Base-by-base conservation (phyloP, 2,329 filamentous ascomycete species). In the Colletotrichum noveboracense region DNA sequence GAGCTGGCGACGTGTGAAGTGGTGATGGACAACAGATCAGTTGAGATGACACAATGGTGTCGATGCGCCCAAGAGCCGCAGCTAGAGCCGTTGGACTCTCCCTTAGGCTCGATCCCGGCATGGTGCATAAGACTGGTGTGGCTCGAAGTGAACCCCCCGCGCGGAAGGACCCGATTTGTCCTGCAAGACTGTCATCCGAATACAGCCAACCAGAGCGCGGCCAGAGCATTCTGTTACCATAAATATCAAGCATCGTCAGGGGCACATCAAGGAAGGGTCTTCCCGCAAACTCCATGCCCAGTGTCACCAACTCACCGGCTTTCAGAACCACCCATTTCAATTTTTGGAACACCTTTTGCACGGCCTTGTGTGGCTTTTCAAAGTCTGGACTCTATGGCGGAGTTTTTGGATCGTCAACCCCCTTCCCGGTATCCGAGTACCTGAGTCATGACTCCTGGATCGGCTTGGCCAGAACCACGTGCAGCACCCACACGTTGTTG, bases 91-190 rank as follows among this genome's bases (percentile, higher is more conserved):
- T 52, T 21, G 2, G 30, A 26, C 36, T 26, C 28, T 30, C 71
- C 55, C 36, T 62, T 34, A 34, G 28, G 43, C 38, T 64, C 64
- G 60, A 65, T 66, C 48, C 70, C 56, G 71, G 66, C 32, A 74
- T 73, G 48, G 43, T 65, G 70, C 70, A 38, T 60, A 34, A 74
- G 58, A 64, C 30, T 55, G 61, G 62, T 75, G 72, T 67, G 69
- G 52, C 26, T 55, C 66, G 3, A 12, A 24, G 18, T 5, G 43
- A 34, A 24, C n/a, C 18, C 58, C 72, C 62, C 69, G 58, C 70
- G 70, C 73, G 73, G 64, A 75, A 75, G 24, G 24, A 73, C 70
- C 73, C 73, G 70, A 75, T 73, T 76, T 66, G 74, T 71, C 28
- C 38, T 32, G 18, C 43, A 43, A 4, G 24, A 60, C 34, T 65